Evolutionary conservation across 352 stramenopile species (phyloP).

Genomic region (Globisporangium lucens): DNA sequence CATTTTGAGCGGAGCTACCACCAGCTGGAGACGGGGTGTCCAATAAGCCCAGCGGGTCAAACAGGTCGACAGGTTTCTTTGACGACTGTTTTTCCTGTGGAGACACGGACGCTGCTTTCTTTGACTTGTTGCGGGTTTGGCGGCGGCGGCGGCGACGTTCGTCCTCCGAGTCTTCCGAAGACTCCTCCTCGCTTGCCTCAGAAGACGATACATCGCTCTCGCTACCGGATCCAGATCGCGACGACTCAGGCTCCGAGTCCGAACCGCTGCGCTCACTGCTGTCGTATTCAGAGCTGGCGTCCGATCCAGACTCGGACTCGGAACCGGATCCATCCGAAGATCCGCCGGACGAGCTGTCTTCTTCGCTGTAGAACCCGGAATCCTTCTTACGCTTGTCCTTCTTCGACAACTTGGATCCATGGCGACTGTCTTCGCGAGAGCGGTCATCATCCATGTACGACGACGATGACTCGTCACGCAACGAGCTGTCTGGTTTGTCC

Average conservation of each 20-base stretch:
- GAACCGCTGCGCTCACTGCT: conserved; percentile 31
- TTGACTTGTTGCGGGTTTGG: conserved; percentile 8
- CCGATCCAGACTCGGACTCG: conserved; percentile 31
- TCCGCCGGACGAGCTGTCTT: conserved; percentile 38
- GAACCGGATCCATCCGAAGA: conserved; percentile 31
- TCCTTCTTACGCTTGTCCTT: conserved; percentile 35
- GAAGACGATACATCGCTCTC: conserved; percentile 33
- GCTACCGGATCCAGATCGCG: conserved; percentile 23
- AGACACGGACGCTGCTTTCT: conserved; percentile 18
- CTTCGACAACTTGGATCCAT: conserved; percentile 14
- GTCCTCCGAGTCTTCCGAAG: conserved; percentile 42
- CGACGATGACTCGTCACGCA: conserved; percentile 70
- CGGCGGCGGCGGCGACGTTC: conserved; percentile 39
- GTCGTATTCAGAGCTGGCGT: conserved; percentile 39
- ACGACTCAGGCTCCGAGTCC: conserved; percentile 22
- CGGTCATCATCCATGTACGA: conserved; percentile 30
- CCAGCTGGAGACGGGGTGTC: conserved; percentile 21
- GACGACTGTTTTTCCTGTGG: conserved; percentile 34
- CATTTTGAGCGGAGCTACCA: neutral
- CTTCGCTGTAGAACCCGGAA: conserved; percentile 71
- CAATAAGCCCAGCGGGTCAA: conserved; percentile 52
- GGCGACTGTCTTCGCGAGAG: conserved; percentile 20
- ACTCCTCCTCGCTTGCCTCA: conserved; percentile 25
- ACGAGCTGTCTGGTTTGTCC: conserved; percentile 56
- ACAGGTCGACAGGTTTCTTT: conserved; percentile 32